Conservation (phyloP, 106 monocot genomes). For the Phalaenopsis equestris region DNA sequence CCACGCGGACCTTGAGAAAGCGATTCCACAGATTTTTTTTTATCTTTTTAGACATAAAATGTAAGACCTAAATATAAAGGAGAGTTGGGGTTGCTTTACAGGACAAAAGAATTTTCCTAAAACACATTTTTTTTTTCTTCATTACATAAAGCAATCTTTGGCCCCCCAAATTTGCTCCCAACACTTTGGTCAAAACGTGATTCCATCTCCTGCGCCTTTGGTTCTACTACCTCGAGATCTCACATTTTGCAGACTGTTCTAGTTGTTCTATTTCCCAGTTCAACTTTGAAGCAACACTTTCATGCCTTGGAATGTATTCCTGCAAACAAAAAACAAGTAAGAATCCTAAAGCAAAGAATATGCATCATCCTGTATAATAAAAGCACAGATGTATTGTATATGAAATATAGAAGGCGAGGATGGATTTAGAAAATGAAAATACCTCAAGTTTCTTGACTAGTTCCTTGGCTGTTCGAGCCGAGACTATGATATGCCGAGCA, state of each 20-base stretch:
- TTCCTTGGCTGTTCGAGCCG: conserved; percentile 45
- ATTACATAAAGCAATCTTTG: conserved; percentile 1
- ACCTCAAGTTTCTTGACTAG: conserved; percentile 49
- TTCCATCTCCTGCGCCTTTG: background rate
- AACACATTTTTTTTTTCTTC: background rate
- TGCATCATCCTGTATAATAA: background rate
- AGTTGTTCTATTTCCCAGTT: conserved; percentile 39
- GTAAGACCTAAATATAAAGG: conserved; percentile 2
- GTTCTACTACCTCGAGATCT: conserved; percentile 23
- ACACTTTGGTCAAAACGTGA: background rate
- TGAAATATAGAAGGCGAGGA: background rate
- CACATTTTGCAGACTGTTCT: conserved; percentile 23
- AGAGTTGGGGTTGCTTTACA: background rate
- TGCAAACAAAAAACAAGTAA: background rate
- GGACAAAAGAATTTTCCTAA: conserved; percentile 6
- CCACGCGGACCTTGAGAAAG: no score
- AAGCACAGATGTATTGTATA: background rate
- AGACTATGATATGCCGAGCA: conserved; percentile 45
- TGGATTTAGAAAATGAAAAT: background rate
- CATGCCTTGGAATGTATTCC: conserved; percentile 45
- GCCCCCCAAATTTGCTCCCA: background rate
- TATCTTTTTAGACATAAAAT: background rate
- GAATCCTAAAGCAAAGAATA: background rate
- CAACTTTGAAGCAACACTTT: conserved; percentile 37
- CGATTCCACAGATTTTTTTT: no score